Conservation (phyloP, 768 basidiomycete genomes). For the Boletus vinaceobasis region DNA sequence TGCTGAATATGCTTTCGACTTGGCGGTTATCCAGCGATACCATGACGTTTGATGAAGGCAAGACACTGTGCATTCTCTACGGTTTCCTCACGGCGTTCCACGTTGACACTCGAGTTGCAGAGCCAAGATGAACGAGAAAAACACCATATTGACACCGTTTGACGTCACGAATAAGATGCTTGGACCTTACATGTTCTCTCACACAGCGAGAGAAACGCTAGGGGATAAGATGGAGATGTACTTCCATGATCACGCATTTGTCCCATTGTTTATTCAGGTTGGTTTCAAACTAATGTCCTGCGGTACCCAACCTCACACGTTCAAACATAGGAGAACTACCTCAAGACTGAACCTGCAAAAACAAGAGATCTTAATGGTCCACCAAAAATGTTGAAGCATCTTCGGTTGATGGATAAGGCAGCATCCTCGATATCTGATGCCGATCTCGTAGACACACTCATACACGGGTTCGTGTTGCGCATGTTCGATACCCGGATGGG, state of each 20-base stretch:
- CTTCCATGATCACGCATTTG: conserved; percentile 93
- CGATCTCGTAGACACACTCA: conserved; percentile 88
- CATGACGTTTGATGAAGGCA: conserved; percentile 91
- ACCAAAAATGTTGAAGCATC: conserved; percentile 63
- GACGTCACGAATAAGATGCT: conserved; percentile 86
- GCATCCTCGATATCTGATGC: conserved; percentile 93
- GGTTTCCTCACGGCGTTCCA: not conserved
- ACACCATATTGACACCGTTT: conserved; percentile 87
- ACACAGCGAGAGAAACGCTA: conserved; percentile 75
- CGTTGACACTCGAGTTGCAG: conserved; percentile 38
- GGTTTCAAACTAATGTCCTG: not conserved
- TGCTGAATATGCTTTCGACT: conserved; percentile 96
- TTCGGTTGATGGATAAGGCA: conserved; percentile 82
- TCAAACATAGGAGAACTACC: conserved; percentile 84
- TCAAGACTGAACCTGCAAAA: conserved; percentile 74
- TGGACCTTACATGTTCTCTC: conserved; percentile 87
- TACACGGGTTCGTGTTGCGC: conserved; percentile 67
- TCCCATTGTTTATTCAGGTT: conserved; percentile 94
- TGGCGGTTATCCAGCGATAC: conserved; percentile 81
- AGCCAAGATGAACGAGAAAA: conserved; percentile 88
- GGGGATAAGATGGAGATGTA: conserved; percentile 94
- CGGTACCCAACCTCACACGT: not conserved
- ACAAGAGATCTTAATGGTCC: conserved; percentile 57
- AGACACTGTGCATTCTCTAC: conserved; percentile 64
- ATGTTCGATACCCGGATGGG: not conserved